Base-by-base conservation (phyloP, 169 alveolate species). In the Babesia ovis region DNA sequence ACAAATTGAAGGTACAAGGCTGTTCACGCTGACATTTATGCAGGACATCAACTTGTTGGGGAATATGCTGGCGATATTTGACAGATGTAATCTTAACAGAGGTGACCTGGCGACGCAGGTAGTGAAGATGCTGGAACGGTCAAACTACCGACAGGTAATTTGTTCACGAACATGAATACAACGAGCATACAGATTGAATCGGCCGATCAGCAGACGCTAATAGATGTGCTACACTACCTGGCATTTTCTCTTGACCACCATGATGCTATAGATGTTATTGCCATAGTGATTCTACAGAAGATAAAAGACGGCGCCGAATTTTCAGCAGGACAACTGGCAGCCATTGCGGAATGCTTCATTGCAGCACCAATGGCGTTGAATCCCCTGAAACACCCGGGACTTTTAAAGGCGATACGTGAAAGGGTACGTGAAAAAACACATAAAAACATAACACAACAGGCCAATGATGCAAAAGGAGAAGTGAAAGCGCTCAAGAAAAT, bases 191-290 rank as follows among this genome's bases (percentile, higher is more conserved):
- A 77, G 86, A 45, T 77, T 34, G 57, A 54, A 14, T 25, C 25
- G 22, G 86, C 76, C 31, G 42, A 22, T 34, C 0, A 55, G 16
- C 64, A 66, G 37, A 59, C 54, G 12, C 56, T 77, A 18, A 32
- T 58, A 16, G 79, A 77, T 51, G 39, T 77, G 29, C 27, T 77
- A 23, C 86, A 77, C 59, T 77, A 68, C 58, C 45, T 77, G 31
- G 60, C 86, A 16, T 54, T 53, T 14, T 68, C 82, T 4, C 61
- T 62, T 27, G 68, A 53, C 22, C 55, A 39, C 14, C 74, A 46
- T 23, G 77, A 69, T 8, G 66, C 66, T 37, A 31, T 61, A 6
- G 86, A 77, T 22, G 53, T 64, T 25, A 35, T 77, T 23, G 70
- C 68, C 50, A 58, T 69, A 27, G 3, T 77, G 35, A 3, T 77